A percentile compares a stretch with the other conserved stretches of the same genome.
Conservation (phyloP, 805 yeast genomes). For the Kregervanrija delftensis region DNA sequence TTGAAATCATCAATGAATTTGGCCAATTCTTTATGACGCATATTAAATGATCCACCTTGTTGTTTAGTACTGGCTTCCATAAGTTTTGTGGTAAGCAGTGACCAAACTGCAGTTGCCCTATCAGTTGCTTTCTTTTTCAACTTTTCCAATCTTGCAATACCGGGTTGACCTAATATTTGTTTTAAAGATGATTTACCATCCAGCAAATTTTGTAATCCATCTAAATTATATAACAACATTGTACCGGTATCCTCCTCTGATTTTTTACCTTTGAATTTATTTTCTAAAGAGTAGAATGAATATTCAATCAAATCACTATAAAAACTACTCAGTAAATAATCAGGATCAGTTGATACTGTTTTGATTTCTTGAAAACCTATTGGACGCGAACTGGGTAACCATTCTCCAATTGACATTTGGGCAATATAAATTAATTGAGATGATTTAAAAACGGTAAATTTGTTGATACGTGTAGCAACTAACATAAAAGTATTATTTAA, state of each 20-base stretch:
- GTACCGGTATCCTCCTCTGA: constrained; percentile 55
- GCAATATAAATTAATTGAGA: constrained; percentile 46
- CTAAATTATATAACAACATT: constrained; percentile 61
- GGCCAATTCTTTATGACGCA: constrained; percentile 79
- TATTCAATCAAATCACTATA: constrained; percentile 76
- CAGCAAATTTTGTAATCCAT: constrained; percentile 67
- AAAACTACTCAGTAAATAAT: constrained; percentile 54
- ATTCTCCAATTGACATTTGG: constrained; percentile 52
- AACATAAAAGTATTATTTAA: constrained; percentile 44
- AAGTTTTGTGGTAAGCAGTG: constrained; percentile 62
- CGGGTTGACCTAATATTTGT: constrained; percentile 49
- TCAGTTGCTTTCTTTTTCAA: constrained; percentile 69
- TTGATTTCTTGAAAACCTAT: constrained; percentile 59
- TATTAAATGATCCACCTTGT: constrained; percentile 33
- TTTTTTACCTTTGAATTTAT: constrained; percentile 40
- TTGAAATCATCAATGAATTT: constrained; percentile 56
- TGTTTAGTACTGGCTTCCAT: constrained; percentile 74
- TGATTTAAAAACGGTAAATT: constrained; percentile 53
- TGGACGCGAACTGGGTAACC: constrained; percentile 63
- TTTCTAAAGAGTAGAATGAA: constrained; percentile 57
- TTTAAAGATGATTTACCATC: constrained; percentile 42
- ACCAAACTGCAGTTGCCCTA: constrained; percentile 74
- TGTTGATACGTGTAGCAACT: constrained; percentile 58
- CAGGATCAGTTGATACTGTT: constrained; percentile 39
- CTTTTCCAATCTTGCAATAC: constrained; percentile 56